These are phyloP conservation scores for Trichoderma endophyticum DNA, from an alignment of 2,329 filamentous ascomycete genomes.

Conservation along the genomic window DNA sequence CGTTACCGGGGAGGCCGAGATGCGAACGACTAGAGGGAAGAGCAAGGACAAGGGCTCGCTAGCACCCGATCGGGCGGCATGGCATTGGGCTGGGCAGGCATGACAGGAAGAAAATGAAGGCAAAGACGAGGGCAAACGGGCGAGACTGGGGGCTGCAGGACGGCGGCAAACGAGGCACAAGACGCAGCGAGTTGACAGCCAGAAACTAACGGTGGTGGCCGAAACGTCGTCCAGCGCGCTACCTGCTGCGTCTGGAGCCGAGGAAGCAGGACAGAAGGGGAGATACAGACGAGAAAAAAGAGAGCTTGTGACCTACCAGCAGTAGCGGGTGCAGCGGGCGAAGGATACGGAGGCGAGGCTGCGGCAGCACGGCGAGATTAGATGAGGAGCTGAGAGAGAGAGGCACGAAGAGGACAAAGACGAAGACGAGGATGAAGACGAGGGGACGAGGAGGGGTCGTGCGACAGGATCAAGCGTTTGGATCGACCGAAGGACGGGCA, in stretches of 20 bases:
- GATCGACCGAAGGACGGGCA: conserved; percentile 11
- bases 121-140: not conserved
- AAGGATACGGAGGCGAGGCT: conserved; percentile 2
- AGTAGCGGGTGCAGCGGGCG: not conserved
- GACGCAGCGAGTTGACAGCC: not conserved
- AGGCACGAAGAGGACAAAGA: not conserved
- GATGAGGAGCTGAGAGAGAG: conserved; percentile 10
- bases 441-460: conserved; percentile 19
- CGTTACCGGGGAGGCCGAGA: conserved; percentile 20
- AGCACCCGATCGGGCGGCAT: conserved; percentile 17
- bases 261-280: not conserved
- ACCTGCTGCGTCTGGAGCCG: not conserved
- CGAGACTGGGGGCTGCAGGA: not conserved
- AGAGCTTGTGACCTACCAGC: conserved; percentile 6
- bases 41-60: conserved; percentile 16
- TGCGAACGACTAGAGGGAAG: conserved; percentile 11
- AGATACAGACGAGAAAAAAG: not conserved
- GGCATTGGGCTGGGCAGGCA: conserved; percentile 7
- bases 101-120: not conserved
- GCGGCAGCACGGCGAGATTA: conserved; percentile 11
- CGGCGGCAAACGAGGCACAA: conserved; percentile 14
- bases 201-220: not conserved
- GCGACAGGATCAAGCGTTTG: conserved; percentile 12
- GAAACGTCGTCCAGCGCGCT: conserved; percentile 15
- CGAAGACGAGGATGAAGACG: not conserved